Conservation (phyloP, 2,329 filamentous ascomycete genomes). For the Ophiostoma australiae region DNA sequence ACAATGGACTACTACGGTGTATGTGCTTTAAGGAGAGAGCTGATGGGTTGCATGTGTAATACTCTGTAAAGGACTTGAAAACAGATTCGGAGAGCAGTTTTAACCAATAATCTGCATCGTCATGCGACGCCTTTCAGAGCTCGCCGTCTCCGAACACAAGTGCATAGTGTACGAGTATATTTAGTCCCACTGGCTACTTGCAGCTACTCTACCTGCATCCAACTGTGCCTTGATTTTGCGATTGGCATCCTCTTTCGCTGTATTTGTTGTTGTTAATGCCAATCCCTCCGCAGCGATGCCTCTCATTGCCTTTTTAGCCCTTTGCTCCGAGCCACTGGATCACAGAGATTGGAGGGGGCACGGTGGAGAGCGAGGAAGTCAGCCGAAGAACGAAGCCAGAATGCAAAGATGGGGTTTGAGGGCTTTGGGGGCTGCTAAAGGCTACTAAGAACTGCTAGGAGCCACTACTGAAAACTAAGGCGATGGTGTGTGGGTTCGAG, state of each 20-base stretch:
- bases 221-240: background rate
- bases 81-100: background rate
- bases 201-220: background rate
- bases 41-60: background rate
- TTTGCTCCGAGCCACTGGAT: constrained; percentile 13
- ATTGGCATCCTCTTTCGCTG: constrained; percentile 6
- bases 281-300: constrained; percentile 4
- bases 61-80: too few relatives aligned
- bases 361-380: constrained; percentile 15
- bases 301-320: constrained; percentile 8
- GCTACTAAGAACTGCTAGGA: background rate
- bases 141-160: background rate
- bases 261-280: background rate
- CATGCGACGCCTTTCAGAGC: background rate
- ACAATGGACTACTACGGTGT: background rate
- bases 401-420: background rate
- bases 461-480: background rate
- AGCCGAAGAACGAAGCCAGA: background rate
- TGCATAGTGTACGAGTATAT: background rate
- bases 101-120: background rate
- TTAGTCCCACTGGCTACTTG: background rate
- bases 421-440: background rate
- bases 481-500: constrained; percentile 21
- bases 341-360: constrained; percentile 20
- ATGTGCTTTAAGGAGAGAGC: background rate